Conservation (phyloP, 305 asterid species). For the Fraxinus xanthoxyloides region DNA sequence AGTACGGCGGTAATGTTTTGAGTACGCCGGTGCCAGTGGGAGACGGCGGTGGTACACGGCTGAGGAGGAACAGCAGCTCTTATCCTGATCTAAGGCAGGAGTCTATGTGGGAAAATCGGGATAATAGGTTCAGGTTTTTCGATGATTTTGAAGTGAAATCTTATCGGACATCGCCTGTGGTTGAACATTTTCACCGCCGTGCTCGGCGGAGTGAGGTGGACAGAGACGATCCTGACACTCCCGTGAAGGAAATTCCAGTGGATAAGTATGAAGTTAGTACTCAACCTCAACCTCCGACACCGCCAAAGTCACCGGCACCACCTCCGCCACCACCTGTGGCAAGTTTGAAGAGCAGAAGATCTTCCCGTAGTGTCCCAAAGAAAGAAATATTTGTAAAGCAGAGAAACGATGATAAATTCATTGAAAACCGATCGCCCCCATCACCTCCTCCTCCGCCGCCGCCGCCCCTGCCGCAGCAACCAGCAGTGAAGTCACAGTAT, state of each 20-base stretch:
- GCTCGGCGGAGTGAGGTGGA: conserved; percentile 31
- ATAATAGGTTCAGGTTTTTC: conserved; percentile 37
- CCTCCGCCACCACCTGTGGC: conserved; percentile 31
- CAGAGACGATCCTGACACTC: conserved; percentile 31
- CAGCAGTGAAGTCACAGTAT: conserved; percentile 7
- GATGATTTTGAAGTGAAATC: conserved; percentile 68
- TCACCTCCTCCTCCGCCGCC: conserved; percentile 31
- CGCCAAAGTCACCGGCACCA: conserved; percentile 34
- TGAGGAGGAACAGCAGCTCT: conserved; percentile 73
- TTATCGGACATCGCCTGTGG: conserved; percentile 37
- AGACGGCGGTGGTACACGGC: conserved; percentile 28
- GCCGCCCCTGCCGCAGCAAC: conserved; percentile 21
- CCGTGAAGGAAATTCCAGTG: conserved; percentile 48
- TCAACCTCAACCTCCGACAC: conserved; percentile 35
- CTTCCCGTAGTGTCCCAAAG: conserved; percentile 51
- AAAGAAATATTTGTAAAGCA: conserved; percentile 35
- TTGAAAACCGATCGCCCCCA: conserved; percentile 21
- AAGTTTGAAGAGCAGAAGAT: conserved; percentile 48
- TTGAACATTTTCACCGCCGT: conserved; percentile 27
- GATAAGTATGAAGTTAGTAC: conserved; percentile 57
- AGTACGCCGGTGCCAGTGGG: conserved; percentile 17
- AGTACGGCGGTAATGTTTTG: conserved; percentile 16
- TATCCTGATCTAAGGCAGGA: conserved; percentile 79
- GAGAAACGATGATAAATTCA: conserved; percentile 28
- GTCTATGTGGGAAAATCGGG: conserved; percentile 49